Conservation (phyloP, 768 basidiomycete species). For the Boletus reticulatus region DNA sequence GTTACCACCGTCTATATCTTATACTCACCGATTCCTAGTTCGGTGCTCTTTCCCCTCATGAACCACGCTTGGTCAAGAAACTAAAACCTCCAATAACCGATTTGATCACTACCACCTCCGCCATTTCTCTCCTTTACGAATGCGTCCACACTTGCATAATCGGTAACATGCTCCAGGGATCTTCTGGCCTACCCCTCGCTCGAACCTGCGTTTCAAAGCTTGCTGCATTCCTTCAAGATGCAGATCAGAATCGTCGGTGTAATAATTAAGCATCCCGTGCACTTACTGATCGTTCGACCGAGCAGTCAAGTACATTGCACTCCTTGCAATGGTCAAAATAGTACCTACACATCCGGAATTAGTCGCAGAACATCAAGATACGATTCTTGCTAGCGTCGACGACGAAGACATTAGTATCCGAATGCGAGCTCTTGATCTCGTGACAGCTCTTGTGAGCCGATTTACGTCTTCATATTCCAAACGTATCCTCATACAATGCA, state of each 20-base stretch:
- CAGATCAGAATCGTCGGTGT: slow-evolving; percentile 90
- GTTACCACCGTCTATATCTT: not conserved
- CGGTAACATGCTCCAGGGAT: slow-evolving; percentile 88
- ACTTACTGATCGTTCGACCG: slow-evolving; percentile 18
- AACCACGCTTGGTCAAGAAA: slow-evolving; percentile 93
- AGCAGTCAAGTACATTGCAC: slow-evolving; percentile 96
- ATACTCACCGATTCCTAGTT: slow-evolving; percentile 53
- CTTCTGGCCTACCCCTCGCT: slow-evolving; percentile 77
- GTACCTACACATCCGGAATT: slow-evolving; percentile 89
- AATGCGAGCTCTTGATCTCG: slow-evolving; percentile 91
- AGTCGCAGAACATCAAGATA: slow-evolving; percentile 88
- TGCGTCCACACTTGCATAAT: slow-evolving; percentile 98
- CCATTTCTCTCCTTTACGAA: slow-evolving; percentile 95
- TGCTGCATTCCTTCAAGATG: slow-evolving; percentile 85
- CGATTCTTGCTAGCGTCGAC: slow-evolving; percentile 84
- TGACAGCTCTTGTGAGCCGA: slow-evolving; percentile 81
- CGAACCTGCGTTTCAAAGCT: slow-evolving; percentile 90
- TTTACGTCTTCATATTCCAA: not conserved
- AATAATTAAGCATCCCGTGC: slow-evolving; percentile 8
- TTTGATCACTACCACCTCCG: slow-evolving; percentile 92
- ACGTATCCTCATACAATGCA: slow-evolving; percentile 29
- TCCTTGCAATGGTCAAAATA: slow-evolving; percentile 94
- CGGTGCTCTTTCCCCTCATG: slow-evolving; percentile 86
- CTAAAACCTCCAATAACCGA: slow-evolving; percentile 92
- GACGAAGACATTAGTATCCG: slow-evolving; percentile 95